These are phyloP conservation scores for Cordia subcordata DNA, from an alignment of 257 asterid genomes.

Conservation along the genomic window DNA sequence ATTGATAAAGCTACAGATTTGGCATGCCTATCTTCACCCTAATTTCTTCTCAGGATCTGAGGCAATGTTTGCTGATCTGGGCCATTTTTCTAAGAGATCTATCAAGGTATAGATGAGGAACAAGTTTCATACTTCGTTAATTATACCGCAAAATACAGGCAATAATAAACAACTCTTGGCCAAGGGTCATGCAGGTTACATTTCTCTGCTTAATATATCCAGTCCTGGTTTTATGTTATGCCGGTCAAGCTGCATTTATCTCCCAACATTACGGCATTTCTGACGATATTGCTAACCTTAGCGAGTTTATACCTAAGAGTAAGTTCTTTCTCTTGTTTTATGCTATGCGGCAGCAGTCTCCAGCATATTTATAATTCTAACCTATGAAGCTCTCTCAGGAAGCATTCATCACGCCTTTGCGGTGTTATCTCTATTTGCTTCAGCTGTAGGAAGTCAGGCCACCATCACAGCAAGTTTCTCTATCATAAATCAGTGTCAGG, in stretches of 20 bases:
- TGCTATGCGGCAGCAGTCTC: neutral
- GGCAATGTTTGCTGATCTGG: constrained; percentile 85
- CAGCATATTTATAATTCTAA: neutral
- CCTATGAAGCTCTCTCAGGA: constrained; percentile 35
- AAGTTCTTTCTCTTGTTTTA: constrained; percentile 25
- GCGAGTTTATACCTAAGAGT: constrained; percentile 83
- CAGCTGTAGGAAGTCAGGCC: constrained; percentile 98
- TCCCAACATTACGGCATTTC: constrained; percentile 32
- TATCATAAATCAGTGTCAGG: constrained; percentile 88
- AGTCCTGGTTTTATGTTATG: constrained; percentile 68
- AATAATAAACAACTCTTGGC: constrained; percentile 11
- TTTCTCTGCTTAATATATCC: constrained; percentile 80
- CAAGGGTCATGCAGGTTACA: constrained; percentile 50
- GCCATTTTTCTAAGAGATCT: constrained; percentile 88
- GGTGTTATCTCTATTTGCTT: constrained; percentile 71
- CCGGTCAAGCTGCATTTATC: constrained; percentile 90
- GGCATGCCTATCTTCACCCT: neutral
- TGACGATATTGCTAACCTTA: constrained; percentile 56
- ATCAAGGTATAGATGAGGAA: constrained; percentile 47
- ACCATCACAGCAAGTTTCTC: constrained; percentile 93
- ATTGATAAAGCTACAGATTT: no score
- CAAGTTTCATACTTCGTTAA: neutral
- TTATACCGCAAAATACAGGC: neutral
- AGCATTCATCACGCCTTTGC: constrained; percentile 68
- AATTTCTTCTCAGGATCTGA: constrained; percentile 59